Percentiles rank a stretch among this genome's conserved stretches.
Conservation (phyloP, 305 asterid species). For the Solanum hybrid region DNA sequence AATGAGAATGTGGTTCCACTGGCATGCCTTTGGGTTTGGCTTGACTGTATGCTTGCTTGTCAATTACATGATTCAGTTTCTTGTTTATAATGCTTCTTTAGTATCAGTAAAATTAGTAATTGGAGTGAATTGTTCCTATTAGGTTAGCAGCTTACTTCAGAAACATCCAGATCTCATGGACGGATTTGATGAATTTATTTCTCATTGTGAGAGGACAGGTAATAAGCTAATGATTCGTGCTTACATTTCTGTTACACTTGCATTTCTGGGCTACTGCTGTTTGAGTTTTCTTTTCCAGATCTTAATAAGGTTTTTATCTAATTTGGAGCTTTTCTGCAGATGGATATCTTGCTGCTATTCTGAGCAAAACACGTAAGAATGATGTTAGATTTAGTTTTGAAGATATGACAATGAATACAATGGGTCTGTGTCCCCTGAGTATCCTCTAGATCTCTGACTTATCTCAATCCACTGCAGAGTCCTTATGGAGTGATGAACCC, state of each 20-base stretch:
- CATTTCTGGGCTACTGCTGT: neutral
- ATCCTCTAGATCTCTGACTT: neutral
- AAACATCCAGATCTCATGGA: conserved; percentile 66
- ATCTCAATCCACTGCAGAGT: conserved; percentile 37
- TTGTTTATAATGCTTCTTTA: neutral
- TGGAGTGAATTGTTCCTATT: conserved; percentile 20
- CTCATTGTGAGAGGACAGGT: conserved; percentile 58
- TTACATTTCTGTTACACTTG: neutral
- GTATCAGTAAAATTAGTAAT: neutral
- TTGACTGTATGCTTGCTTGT: neutral
- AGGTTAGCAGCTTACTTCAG: conserved; percentile 68
- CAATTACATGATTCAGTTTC: neutral
- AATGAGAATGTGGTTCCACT: neutral
- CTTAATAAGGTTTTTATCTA: conserved; percentile 7
- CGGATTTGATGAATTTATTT: conserved; percentile 59
- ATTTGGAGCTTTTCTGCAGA: conserved; percentile 14
- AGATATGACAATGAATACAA: neutral
- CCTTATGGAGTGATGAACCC: conserved; percentile 51
- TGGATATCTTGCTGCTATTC: conserved; percentile 24
- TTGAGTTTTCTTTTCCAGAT: neutral
- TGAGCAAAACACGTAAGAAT: conserved; percentile 20
- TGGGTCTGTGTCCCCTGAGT: neutral
- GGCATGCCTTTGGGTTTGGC: neutral
- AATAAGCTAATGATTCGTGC: conserved; percentile 8
- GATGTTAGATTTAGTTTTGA: neutral